phyloP scores from a whole-genome alignment of 768 basidiomycete genomes.

The Hygrocybe coccinea region DNA sequence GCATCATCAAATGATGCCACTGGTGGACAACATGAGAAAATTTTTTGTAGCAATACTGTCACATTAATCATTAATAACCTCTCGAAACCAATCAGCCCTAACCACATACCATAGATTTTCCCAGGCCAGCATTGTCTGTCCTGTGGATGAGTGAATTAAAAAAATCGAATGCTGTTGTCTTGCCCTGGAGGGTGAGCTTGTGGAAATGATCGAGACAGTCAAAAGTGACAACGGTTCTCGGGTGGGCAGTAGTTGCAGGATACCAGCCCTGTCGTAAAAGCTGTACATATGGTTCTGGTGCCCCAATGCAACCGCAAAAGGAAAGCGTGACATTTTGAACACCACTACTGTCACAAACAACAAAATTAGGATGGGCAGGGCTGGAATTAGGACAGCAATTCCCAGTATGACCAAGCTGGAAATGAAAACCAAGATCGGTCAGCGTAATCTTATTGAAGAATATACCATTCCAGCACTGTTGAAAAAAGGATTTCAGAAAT shows the following conservation, averaged over 20 bases:
- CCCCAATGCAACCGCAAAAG: conserved; percentile 1
- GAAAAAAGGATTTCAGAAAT: conserved; percentile 3
- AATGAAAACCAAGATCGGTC: conserved; percentile 15
- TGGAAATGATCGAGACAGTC: conserved; percentile 27
- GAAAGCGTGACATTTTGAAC: not conserved
- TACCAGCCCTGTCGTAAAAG: conserved; percentile 6
- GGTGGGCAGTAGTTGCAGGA: conserved; percentile 14
- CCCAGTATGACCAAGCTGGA: conserved; percentile 10
- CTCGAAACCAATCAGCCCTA: no score
- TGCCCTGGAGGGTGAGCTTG: conserved; percentile 26
- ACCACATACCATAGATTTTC: not conserved
- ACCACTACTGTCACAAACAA: not conserved
- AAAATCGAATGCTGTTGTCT: conserved; percentile 31
- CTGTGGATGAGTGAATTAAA: conserved; percentile 12
- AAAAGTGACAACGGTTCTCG: conserved; percentile 18
- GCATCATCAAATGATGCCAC: conserved; percentile 18
- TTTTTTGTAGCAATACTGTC: conserved; percentile 5
- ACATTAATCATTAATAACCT: no score
- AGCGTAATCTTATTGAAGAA: conserved; percentile 4
- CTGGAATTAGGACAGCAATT: not conserved
- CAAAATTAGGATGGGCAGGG: not conserved
- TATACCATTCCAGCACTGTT: conserved; percentile 4
- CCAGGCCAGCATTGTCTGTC: conserved; percentile 5
- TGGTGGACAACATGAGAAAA: not conserved
- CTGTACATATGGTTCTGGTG: conserved; percentile 1